phyloP scores from a whole-genome alignment of 78 protist genomes.

The Dictyostelium capitatum region DNA sequence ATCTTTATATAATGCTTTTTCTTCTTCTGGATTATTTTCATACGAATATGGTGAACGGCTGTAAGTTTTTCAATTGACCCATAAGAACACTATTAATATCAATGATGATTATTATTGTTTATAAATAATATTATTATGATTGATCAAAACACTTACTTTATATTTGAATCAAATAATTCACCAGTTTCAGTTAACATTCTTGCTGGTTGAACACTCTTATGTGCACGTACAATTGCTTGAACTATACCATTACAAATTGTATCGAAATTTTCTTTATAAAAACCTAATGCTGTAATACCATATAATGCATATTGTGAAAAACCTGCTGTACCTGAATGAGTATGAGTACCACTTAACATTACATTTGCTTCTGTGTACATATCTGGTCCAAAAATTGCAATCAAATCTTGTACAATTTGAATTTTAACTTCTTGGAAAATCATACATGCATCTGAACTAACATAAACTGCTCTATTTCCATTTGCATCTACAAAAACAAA shows the following conservation, averaged over 20 bases:
- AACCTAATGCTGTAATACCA: slow-evolving; percentile 86
- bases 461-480: slow-evolving; percentile 77
- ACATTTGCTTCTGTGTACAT: slow-evolving; percentile 78
- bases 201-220: slow-evolving; percentile 60
- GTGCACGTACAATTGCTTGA: slow-evolving; percentile 81
- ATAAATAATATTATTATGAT: neutral
- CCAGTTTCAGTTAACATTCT: slow-evolving; percentile 27
- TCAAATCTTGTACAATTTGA: slow-evolving; percentile 43
- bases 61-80: neutral
- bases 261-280: slow-evolving; percentile 78
- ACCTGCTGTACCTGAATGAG: slow-evolving; percentile 92
- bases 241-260: slow-evolving; percentile 85
- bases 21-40: slow-evolving; percentile 84
- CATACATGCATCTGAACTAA: slow-evolving; percentile 83
- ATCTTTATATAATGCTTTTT: slow-evolving; percentile 75
- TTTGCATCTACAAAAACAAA: slow-evolving; percentile 62
- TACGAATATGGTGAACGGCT: slow-evolving; percentile 89
- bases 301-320: slow-evolving; percentile 83
- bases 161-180: slow-evolving; percentile 70
- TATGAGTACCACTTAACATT: slow-evolving; percentile 84
- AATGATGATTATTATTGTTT: neutral
- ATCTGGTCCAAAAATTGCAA: slow-evolving; percentile 22
- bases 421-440: slow-evolving; percentile 68
- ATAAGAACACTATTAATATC: neutral
- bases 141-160: slow-evolving; percentile 49